Base-by-base conservation (phyloP, 768 basidiomycete species). In the Tulasnella calospora region DNA sequence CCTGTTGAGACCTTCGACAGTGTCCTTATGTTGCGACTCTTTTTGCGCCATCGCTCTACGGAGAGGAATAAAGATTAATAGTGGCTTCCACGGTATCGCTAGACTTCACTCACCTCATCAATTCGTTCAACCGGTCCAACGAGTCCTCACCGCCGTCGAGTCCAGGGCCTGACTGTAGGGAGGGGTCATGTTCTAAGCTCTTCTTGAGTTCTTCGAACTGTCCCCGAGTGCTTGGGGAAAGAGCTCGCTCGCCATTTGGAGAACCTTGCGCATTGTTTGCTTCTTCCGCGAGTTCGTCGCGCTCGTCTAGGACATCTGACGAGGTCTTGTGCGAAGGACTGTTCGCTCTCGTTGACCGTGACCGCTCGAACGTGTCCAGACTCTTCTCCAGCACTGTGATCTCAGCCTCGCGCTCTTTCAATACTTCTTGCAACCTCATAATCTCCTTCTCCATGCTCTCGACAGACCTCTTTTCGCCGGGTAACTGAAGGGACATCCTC, bases 31-130 rank as follows among this genome's bases (percentile, higher is more conserved):
- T 44, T 90, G 87, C 5, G 94, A 92, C 84, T 99, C 98, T 83
- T 99, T 99, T 85, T 94, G 92, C 3, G 96, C 96, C 97, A 99
- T 98, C 2, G 97, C 94, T 80, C 95, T 98, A 79, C 70, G 69
- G 70, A 12, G 38, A 55, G 13, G 79, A 79, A 67, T 79, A 82
- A 46, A 78, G 79, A 36, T 69, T 77, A 41, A 69, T 74, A 72
- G 38, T 57, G 41, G 73, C 13, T n/a, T 77, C 44, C 33, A 12
- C 4, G 57, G 41, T 46, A 40, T 35, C 76, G 40, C 69, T 44
- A 69, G 61, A 78, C 80, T 76, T 67, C 17, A 86, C 94, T 82
- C 82, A 96, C 94, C 92, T 86, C 95, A 98, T 97, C 21, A 98
- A 89, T 81, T 96, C 94, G 81, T 97, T 96, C 47, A 98, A 86